phyloP scores from a whole-genome alignment of 306 rosid genomes.

The Echinosophora koreensis region DNA sequence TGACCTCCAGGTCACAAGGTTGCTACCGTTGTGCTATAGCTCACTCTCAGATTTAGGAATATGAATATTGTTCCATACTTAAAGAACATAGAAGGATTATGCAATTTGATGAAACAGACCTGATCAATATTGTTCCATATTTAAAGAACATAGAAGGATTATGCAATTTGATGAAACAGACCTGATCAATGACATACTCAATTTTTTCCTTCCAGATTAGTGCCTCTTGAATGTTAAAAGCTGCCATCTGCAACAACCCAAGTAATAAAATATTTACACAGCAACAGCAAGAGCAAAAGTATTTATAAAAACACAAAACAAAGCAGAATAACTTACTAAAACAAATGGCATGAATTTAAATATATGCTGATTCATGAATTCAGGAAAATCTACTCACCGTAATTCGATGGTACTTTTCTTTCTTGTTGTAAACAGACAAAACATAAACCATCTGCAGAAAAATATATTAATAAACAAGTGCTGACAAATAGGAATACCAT shows the following conservation, averaged over 20 bases:
- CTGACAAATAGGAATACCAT: constrained; percentile 24
- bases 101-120: constrained; percentile 57
- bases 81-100: constrained; percentile 18
- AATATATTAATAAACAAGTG: constrained; percentile 36
- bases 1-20: too few relatives aligned
- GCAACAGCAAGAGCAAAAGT: background rate
- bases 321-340: background rate
- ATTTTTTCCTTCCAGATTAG: constrained; percentile 92
- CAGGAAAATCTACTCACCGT: constrained; percentile 69
- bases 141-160: constrained; percentile 25
- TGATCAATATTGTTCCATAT: constrained; percentile 72
- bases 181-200: constrained; percentile 95
- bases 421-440: constrained; percentile 90
- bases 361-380: background rate
- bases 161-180: constrained; percentile 44
- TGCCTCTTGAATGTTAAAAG: constrained; percentile 99
- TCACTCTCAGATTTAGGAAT: constrained; percentile 2
- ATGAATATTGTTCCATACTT: constrained; percentile 12
- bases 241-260: constrained; percentile 86
- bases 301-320: background rate
- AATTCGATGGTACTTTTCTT: constrained; percentile 89
- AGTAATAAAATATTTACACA: constrained; percentile 32
- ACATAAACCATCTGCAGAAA: constrained; percentile 96
- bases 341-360: constrained; percentile 3
- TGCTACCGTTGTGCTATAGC: too few relatives aligned